phyloP scores from a whole-genome alignment of 1,284 basidiomycete genomes.

The Ceratobasidium sp. region DNA sequence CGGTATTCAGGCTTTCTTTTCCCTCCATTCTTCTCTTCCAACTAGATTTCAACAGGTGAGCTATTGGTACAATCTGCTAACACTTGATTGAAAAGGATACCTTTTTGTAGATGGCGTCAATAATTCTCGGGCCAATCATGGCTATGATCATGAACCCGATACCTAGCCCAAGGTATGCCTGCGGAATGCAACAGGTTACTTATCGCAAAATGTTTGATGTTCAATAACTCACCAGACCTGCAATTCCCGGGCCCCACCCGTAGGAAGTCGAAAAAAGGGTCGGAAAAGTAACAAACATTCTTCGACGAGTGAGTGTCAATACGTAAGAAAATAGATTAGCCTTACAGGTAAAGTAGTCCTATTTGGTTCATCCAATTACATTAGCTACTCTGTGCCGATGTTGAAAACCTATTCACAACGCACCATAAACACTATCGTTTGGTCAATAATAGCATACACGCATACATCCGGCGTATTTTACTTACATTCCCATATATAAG shows the following conservation, averaged over 20 bases:
- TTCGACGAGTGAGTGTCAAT: not conserved
- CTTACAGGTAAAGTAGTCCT: slow-evolving; percentile 62
- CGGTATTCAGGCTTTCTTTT: slow-evolving; percentile 44
- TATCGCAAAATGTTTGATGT: not conserved
- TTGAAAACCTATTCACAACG: no score
- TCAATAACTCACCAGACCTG: slow-evolving; percentile 56
- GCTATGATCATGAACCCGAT: slow-evolving; percentile 61
- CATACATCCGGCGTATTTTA: no score
- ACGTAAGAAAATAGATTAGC: not conserved
- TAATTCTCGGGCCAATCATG: slow-evolving; percentile 57
- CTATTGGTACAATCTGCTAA: no score
- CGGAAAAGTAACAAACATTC: slow-evolving; percentile 70
- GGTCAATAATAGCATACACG: not conserved
- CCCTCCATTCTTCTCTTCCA: slow-evolving; percentile 41
- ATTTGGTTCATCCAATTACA: no score
- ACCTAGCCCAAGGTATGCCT: slow-evolving; percentile 64
- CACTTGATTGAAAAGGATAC: no score
- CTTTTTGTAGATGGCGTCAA: slow-evolving; percentile 58
- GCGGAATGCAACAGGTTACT: no score
- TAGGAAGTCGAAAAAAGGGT: slow-evolving; percentile 51
- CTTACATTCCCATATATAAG: slow-evolving; percentile 68
- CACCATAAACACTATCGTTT: no score
- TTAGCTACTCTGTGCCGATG: no score
- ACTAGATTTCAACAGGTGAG: no score
- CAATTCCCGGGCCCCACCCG: slow-evolving; percentile 59